Evolutionary conservation across 73 alveolate genomes (phyloP).

Genomic region (Loxodes magnus): DNA sequence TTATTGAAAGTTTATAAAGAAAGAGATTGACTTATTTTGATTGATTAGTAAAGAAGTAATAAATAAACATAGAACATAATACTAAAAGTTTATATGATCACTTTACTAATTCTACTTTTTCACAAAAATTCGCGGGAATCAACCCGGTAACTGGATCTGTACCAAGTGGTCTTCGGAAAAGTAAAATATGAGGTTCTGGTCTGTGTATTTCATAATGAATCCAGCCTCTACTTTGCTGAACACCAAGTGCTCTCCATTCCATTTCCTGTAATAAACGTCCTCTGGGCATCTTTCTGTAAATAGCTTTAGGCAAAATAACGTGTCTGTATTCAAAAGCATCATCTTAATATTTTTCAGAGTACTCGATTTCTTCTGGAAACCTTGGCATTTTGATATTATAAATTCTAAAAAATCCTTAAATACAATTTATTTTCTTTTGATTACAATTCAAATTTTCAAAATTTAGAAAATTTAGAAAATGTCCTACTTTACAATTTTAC

Average conservation of each 20-base stretch:
- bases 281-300: constrained; percentile 53
- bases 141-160: constrained; percentile 97
- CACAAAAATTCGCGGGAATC: too few relatives aligned
- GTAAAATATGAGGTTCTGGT: constrained; percentile 79
- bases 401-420: too few relatives aligned
- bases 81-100: too few relatives aligned
- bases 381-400: constrained; percentile 80
- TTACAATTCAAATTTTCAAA: too few relatives aligned
- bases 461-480: too few relatives aligned
- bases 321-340: constrained; percentile 81
- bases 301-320: constrained; percentile 61
- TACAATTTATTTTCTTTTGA: too few relatives aligned
- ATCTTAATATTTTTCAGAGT: constrained; percentile 76
- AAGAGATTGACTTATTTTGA: too few relatives aligned
- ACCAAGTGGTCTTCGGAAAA: constrained; percentile 92
- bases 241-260: constrained; percentile 14
- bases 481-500: too few relatives aligned
- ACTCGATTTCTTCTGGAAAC: constrained; percentile 85
- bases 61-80: too few relatives aligned
- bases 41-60: too few relatives aligned
- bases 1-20: too few relatives aligned
- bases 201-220: constrained; percentile 17
- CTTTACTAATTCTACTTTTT: too few relatives aligned
- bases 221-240: constrained; percentile 17
- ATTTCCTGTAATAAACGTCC: constrained; percentile 44